Evolutionary conservation across 306 rosid genomes (phyloP).

Genomic region (Cicer pinnatifidum): DNA sequence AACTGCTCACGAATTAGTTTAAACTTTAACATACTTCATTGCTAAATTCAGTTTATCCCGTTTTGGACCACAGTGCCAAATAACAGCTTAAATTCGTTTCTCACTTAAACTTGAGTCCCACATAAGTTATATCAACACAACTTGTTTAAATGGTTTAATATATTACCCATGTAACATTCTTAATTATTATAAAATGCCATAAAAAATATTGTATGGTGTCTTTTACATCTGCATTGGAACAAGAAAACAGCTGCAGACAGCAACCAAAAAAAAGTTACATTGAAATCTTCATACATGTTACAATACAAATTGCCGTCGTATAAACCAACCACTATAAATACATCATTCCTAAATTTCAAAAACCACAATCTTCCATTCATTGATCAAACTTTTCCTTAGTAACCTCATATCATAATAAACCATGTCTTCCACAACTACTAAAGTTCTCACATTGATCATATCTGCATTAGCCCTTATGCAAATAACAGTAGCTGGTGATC

Average conservation of each 20-base stretch:
- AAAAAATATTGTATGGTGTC: background rate
- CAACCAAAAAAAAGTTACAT: background rate
- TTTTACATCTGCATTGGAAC: background rate
- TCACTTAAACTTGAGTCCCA: background rate
- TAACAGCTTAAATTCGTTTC: background rate
- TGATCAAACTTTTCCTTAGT: background rate
- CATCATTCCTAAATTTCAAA: background rate
- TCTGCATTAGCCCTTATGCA: conserved; percentile 33
- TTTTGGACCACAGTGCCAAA: background rate
- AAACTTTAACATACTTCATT: background rate
- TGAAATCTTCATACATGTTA: conserved; percentile 26
- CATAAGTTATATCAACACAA: background rate
- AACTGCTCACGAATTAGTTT: no score
- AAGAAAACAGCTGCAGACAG: conserved; percentile 25
- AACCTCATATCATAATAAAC: background rate
- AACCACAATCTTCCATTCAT: background rate
- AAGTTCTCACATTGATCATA: conserved; percentile 36
- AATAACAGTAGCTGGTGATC: conserved; percentile 51
- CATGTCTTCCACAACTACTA: conserved; percentile 21
- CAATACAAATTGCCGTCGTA: background rate
- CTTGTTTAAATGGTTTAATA: background rate
- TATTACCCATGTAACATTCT: background rate
- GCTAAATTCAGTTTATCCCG: background rate
- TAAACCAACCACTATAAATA: conserved; percentile 16
- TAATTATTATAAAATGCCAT: background rate